Evolutionary conservation across 352 stramenopile species (phyloP), one percentile per base, ranked within the genome.

Genomic region (Pythium myriotylum): DNA sequence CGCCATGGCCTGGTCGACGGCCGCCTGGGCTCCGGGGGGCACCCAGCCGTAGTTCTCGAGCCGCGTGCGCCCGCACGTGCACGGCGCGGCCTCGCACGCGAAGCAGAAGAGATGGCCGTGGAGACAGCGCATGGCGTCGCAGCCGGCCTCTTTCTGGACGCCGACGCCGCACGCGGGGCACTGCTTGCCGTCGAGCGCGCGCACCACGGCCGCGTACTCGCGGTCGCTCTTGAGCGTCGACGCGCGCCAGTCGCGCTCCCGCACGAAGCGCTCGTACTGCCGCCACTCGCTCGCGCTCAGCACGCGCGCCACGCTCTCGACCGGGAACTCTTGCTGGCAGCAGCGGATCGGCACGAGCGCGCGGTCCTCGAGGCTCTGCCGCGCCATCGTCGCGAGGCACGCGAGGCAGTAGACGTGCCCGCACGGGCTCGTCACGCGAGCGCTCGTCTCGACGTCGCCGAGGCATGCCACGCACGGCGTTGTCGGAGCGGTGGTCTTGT

Each of bases 21-120:
- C n/a, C n/a, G n/a, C 29, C 29, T 35, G 29, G 5, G 29, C 29
- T 35, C 41, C 54, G 10, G 57, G 40, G 3, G 32, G 45, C 6
- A 62, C 37, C 47, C 47, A 62, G 19, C 43, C 52, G 42, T 59
- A 64, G 45, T 16, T 22, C 20, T 55, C 39, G 29, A 65, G 24
- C 45, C 52, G 32, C 27, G 26, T 69, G 37, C 33, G 26, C 19
- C 55, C 53, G 41, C 73, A 80, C 20, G 22, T 59, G 53, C 74
- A 84, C 0, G 19, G 42, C n/a, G 39, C 20, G 0, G 59, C 2
- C 35, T 61, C 53, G 45, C 73, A 86, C 17, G 62, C 50, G 61
- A 65, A 86, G 54, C 74, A 86, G 27, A 86, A 83, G 17, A 14
- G 3, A 46, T 86, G 77, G 8, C 70, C 72, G 22, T 63, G 59